Percentiles rank a stretch among this genome's conserved stretches.
Conservation (phyloP, 2,329 filamentous ascomycete genomes). For the Aspergillus pseudonomiae region DNA sequence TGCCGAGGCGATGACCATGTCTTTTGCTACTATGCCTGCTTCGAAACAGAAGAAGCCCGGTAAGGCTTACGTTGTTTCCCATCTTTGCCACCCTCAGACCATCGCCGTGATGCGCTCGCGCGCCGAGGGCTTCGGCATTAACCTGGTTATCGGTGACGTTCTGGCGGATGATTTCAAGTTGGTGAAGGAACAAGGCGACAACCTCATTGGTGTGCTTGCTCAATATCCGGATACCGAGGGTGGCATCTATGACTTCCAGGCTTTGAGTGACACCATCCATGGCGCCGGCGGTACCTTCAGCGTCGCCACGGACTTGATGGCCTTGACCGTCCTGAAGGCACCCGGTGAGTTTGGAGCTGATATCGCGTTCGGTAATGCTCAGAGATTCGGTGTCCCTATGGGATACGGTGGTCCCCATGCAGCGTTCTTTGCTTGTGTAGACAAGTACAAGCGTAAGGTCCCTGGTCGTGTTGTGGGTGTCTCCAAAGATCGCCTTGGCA, state of each 20-base stretch:
- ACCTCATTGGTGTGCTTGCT: slow-evolving; percentile 86
- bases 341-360: slow-evolving; percentile 95
- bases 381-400: slow-evolving; percentile 88
- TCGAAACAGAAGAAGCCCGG: slow-evolving; percentile 72
- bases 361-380: slow-evolving; percentile 90
- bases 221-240: slow-evolving; percentile 93
- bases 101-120: slow-evolving; percentile 80
- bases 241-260: slow-evolving; percentile 73
- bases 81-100: slow-evolving; percentile 82
- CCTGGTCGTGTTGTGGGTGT: slow-evolving; percentile 88
- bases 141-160: slow-evolving; percentile 73
- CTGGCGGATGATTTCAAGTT: slow-evolving; percentile 64
- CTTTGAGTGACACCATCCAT: slow-evolving; percentile 76
- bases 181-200: slow-evolving; percentile 74
- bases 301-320: slow-evolving; percentile 86
- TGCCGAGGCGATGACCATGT: slow-evolving; percentile 94
- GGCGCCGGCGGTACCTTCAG: slow-evolving; percentile 76
- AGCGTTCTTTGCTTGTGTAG: slow-evolving; percentile 89
- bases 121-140: slow-evolving; percentile 88
- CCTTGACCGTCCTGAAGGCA: slow-evolving; percentile 82
- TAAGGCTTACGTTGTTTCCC: slow-evolving; percentile 83
- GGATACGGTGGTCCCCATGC: slow-evolving; percentile 95
- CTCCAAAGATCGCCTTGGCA: slow-evolving; percentile 85
- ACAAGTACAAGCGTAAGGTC: slow-evolving; percentile 92
- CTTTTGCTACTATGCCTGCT: slow-evolving; percentile 72